Evolutionary conservation across 176 grass and related monocot species (phyloP).

Genomic region (Calamus simplicifolius): DNA sequence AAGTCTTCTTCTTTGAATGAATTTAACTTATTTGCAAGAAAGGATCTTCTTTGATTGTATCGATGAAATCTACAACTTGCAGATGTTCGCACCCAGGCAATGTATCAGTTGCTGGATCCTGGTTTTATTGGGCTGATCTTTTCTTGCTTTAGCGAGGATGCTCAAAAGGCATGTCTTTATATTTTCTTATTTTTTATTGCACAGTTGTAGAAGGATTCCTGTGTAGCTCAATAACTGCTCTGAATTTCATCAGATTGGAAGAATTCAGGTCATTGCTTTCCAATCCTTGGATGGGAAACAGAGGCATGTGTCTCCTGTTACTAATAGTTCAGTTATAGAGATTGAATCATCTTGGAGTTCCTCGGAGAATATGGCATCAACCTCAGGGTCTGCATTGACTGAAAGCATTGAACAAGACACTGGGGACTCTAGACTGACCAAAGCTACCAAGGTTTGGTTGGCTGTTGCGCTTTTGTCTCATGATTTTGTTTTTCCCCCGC

Average conservation of each 20-base stretch:
- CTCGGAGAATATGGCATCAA: slow-evolving; percentile 26
- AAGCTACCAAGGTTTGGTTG: slow-evolving; percentile 13
- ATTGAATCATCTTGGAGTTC: slow-evolving; percentile 48
- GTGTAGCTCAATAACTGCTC: slow-evolving; percentile 16
- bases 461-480: background rate
- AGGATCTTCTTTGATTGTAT: no score
- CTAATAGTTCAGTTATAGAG: slow-evolving; percentile 41
- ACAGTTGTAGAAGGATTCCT: background rate
- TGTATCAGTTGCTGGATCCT: slow-evolving; percentile 82
- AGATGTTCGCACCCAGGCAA: slow-evolving; percentile 95
- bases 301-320: slow-evolving; percentile 20
- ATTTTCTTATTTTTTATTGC: background rate
- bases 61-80: slow-evolving; percentile 16
- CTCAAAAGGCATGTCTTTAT: slow-evolving; percentile 56
- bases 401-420: slow-evolving; percentile 55
- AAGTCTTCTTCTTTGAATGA: no score
- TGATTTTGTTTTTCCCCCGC: background rate
- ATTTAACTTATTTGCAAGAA: no score
- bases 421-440: slow-evolving; percentile 42
- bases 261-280: slow-evolving; percentile 94
- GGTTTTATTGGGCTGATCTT: slow-evolving; percentile 91
- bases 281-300: slow-evolving; percentile 68
- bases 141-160: slow-evolving; percentile 91
- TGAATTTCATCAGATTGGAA: slow-evolving; percentile 48
- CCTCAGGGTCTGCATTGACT: slow-evolving; percentile 22